Evolutionary conservation across 2,329 filamentous ascomycete species (phyloP).

Genomic region (Talaromyces atroroseus): DNA sequence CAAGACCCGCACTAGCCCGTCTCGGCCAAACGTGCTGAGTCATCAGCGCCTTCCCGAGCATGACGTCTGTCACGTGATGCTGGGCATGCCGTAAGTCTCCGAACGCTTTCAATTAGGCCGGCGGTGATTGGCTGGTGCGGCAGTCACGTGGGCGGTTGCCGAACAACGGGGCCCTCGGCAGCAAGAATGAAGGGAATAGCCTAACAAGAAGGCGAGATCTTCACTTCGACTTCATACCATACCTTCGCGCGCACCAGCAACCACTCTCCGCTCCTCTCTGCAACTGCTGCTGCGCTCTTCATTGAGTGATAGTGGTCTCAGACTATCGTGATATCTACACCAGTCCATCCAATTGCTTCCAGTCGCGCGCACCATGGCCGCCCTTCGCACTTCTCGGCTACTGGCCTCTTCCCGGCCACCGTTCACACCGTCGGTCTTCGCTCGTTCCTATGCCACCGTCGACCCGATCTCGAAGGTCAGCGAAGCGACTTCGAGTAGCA

Average conservation of each 20-base stretch:
- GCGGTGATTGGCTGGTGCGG: neutral
- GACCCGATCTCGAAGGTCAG: slow-evolving; percentile 30
- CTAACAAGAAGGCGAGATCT: slow-evolving; percentile 14
- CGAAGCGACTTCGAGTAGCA: slow-evolving; percentile 23
- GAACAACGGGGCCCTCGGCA: slow-evolving; percentile 12
- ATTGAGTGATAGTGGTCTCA: slow-evolving; percentile 7
- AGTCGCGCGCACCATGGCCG: slow-evolving; percentile 37
- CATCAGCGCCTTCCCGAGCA: neutral
- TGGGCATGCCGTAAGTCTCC: slow-evolving; percentile 12
- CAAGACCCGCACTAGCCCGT: neutral
- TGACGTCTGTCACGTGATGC: slow-evolving; percentile 10
- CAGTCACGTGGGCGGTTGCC: slow-evolving; percentile 3
- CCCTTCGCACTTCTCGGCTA: slow-evolving; percentile 44
- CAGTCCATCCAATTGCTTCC: neutral
- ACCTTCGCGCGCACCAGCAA: neutral
- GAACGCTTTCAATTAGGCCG: slow-evolving; percentile 10
- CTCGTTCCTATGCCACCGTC: slow-evolving; percentile 46
- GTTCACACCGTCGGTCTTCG: slow-evolving; percentile 30
- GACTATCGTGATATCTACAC: neutral
- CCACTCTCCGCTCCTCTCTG: slow-evolving; percentile 7
- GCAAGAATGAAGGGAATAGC: neutral
- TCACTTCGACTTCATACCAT: slow-evolving; percentile 9
- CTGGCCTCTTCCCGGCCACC: slow-evolving; percentile 38
- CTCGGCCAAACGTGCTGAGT: neutral
- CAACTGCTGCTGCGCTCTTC: slow-evolving; percentile 7